Percentiles rank a stretch among this genome's conserved stretches.
These are phyloP conservation scores for Vicia villosa DNA, from an alignment of 306 rosid genomes.

Conservation along the genomic window DNA sequence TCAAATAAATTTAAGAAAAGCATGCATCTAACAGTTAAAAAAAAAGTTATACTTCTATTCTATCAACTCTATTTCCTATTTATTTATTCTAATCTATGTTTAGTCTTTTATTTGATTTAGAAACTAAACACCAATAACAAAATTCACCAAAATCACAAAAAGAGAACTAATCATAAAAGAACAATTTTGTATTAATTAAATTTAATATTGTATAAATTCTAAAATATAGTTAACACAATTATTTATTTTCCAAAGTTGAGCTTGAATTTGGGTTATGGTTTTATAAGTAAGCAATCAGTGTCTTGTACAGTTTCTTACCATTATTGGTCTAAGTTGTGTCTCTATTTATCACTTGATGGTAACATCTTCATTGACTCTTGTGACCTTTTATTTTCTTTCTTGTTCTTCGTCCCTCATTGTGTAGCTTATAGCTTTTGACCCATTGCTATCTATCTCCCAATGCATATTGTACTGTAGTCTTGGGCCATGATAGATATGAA, in stretches of 20 bases:
- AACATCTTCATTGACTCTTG: constrained; percentile 38
- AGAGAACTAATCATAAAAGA: too few species aligned
- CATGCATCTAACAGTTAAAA: too few species aligned
- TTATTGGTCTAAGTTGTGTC: constrained; percentile 1
- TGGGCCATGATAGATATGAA: not conserved
- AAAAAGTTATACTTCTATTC: too few species aligned
- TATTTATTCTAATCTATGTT: not conserved
- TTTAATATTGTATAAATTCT: too few species aligned
- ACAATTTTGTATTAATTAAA: too few species aligned
- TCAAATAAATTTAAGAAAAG: too few species aligned
- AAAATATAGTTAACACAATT: not conserved
- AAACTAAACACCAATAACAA: too few species aligned
- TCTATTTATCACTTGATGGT: constrained; percentile 9
- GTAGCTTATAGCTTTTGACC: not conserved
- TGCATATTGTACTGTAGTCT: not conserved
- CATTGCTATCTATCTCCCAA: not conserved
- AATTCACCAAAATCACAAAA: too few species aligned
- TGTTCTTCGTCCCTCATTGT: not conserved
- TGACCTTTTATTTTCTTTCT: not conserved
- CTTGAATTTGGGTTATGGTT: not conserved
- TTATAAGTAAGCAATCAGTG: not conserved
- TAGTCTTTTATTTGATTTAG: not conserved
- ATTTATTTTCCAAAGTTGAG: not conserved
- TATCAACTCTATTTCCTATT: not conserved
- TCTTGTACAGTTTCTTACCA: not conserved